Percentiles rank a stretch among this genome's conserved stretches.
These are phyloP conservation scores for Kwoniella shivajii DNA, from an alignment of 1,284 basidiomycete species.

Conservation along the genomic window DNA sequence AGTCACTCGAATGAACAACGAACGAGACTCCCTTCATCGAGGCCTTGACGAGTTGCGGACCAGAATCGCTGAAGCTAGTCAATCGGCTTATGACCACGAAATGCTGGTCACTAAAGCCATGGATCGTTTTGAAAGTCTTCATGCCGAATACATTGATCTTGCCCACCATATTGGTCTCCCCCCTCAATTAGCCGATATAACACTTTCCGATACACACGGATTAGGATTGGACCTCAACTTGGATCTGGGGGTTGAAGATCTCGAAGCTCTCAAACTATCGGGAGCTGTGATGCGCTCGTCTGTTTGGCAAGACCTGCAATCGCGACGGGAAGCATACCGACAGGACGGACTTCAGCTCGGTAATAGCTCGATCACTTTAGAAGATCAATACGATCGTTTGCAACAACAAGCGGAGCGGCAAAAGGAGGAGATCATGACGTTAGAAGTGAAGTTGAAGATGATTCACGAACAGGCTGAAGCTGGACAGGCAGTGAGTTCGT, in stretches of 20 bases:
- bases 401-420: slow-evolving; percentile 44
- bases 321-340: slow-evolving; percentile 68
- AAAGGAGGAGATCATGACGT: slow-evolving; percentile 68
- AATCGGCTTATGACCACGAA: slow-evolving; percentile 70
- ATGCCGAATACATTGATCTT: slow-evolving; percentile 72
- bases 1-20: slow-evolving; percentile 79
- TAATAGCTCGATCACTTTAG: slow-evolving; percentile 71
- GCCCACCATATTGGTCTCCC: slow-evolving; percentile 71
- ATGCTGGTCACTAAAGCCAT: slow-evolving; percentile 74
- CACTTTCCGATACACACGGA: slow-evolving; percentile 58
- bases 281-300: slow-evolving; percentile 68
- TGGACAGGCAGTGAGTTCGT: slow-evolving; percentile 65
- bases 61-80: slow-evolving; percentile 71
- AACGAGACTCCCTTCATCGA: slow-evolving; percentile 70
- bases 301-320: slow-evolving; percentile 70
- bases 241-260: slow-evolving; percentile 69
- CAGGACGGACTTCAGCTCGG: slow-evolving; percentile 68
- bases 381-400: slow-evolving; percentile 74
- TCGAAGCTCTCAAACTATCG: slow-evolving; percentile 62
- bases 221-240: slow-evolving; percentile 73
- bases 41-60: slow-evolving; percentile 72
- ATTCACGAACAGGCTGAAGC: slow-evolving; percentile 70
- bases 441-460: slow-evolving; percentile 59
- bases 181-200: slow-evolving; percentile 45
- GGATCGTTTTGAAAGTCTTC: slow-evolving; percentile 72